These are phyloP conservation scores for Zychaea mexicana DNA, from an alignment of 371 early-diverging fungal genomes.

Conservation along the genomic window DNA sequence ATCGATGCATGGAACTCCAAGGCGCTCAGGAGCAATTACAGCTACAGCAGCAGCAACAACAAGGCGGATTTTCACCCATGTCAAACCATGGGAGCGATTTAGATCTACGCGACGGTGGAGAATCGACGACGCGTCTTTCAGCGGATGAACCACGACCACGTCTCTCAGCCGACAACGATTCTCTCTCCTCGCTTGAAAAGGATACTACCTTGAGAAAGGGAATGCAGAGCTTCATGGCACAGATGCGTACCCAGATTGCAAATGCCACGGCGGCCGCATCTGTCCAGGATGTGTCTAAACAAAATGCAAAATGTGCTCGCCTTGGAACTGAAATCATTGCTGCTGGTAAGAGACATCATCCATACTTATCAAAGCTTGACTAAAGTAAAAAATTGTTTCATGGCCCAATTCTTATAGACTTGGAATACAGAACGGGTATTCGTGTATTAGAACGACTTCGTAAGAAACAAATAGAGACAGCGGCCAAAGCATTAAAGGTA, in stretches of 20 bases:
- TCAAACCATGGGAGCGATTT: neutral
- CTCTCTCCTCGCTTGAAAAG: slow-evolving; percentile 23
- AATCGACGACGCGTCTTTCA: slow-evolving; percentile 12
- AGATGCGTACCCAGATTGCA: slow-evolving; percentile 43
- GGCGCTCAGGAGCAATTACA: slow-evolving; percentile 39
- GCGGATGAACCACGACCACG: slow-evolving; percentile 34
- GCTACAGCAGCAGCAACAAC: slow-evolving; percentile 15
- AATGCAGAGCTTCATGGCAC: slow-evolving; percentile 49
- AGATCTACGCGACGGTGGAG: slow-evolving; percentile 13
- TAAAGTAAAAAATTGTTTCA: no score
- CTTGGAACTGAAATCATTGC: slow-evolving; percentile 56
- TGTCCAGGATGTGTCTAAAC: slow-evolving; percentile 38
- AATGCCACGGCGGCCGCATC: slow-evolving; percentile 39
- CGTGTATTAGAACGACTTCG: slow-evolving; percentile 50
- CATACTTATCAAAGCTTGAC: no score
- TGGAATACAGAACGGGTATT: slow-evolving; percentile 60
- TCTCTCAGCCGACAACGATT: slow-evolving; percentile 36
- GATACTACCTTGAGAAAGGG: slow-evolving; percentile 33
- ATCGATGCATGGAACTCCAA: slow-evolving; percentile 36
- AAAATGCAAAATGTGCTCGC: slow-evolving; percentile 42
- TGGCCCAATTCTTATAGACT: slow-evolving; percentile 35
- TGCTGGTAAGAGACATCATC: slow-evolving; percentile 44
- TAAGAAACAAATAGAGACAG: slow-evolving; percentile 46
- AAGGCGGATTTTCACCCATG: slow-evolving; percentile 20
- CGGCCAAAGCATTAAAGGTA: slow-evolving; percentile 47